Conservation (phyloP, 2,329 filamentous ascomycete species). For the Tolypocladium capitatum region DNA sequence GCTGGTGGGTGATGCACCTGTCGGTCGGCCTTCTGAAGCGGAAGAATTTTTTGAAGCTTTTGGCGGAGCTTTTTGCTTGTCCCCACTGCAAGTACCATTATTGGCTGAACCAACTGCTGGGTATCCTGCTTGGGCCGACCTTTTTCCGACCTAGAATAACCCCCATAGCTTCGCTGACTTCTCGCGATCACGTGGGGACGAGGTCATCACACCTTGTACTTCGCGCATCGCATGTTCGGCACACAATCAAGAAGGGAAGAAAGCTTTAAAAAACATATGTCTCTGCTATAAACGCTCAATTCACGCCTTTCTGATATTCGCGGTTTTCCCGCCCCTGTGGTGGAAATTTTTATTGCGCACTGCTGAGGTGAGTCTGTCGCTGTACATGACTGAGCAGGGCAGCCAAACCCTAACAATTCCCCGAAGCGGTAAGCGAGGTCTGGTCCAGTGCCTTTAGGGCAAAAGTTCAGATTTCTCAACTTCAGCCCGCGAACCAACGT, state of each 20-base stretch:
- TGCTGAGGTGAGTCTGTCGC: neutral
- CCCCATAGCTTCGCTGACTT: neutral
- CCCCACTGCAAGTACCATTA: constrained; percentile 5
- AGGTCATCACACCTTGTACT: no score
- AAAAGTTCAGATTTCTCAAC: constrained; percentile 35
- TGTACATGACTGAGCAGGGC: constrained; percentile 17
- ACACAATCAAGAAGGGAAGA: neutral
- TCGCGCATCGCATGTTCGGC: neutral
- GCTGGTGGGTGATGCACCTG: neutral
- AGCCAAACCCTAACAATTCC: constrained; percentile 26
- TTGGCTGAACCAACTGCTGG: constrained; percentile 1
- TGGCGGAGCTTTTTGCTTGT: constrained; percentile 7
- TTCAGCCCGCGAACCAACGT: constrained; percentile 34
- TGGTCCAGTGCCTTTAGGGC: constrained; percentile 25
- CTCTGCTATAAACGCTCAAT: neutral
- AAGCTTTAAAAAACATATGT: neutral
- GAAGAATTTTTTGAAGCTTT: constrained; percentile 27
- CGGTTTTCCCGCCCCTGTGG: neutral
- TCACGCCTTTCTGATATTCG: no score
- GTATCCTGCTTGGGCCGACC: constrained; percentile 4
- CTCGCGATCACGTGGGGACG: no score
- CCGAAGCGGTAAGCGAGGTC: constrained; percentile 31
- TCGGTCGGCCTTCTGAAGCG: constrained; percentile 6
- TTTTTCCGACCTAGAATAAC: constrained; percentile 2
- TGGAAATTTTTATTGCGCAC: neutral